Conservation (phyloP, 176 grass and related monocot genomes). For the Musa beccarii region DNA sequence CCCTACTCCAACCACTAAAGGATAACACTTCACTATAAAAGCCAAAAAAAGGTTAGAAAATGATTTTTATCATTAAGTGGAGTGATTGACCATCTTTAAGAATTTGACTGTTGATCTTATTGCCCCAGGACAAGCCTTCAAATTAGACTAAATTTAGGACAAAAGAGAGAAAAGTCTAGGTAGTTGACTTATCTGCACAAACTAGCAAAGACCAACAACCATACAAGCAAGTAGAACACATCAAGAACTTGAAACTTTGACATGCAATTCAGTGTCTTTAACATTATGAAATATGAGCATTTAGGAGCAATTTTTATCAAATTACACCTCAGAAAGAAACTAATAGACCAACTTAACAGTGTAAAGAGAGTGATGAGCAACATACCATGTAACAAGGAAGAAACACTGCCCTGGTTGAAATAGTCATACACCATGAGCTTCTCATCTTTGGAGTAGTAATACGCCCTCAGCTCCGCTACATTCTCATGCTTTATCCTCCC, state of each 20-base stretch:
- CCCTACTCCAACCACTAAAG: background rate
- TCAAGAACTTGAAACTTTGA: background rate
- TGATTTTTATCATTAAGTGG: background rate
- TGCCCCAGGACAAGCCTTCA: background rate
- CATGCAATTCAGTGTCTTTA: background rate
- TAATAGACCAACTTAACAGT: background rate
- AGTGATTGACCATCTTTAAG: background rate
- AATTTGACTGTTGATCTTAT: background rate
- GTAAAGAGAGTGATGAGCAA: background rate
- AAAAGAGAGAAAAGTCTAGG: background rate
- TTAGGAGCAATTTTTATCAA: no score
- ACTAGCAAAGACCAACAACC: background rate
- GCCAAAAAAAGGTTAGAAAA: background rate
- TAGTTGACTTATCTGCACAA: background rate
- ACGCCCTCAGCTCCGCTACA: slow-evolving; percentile 67
- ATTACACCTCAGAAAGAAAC: background rate
- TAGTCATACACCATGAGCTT: slow-evolving; percentile 87
- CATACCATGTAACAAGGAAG: slow-evolving; percentile 75
- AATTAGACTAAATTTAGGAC: background rate
- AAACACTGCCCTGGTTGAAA: slow-evolving; percentile 66
- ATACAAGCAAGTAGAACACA: background rate
- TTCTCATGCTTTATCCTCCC: slow-evolving; percentile 60
- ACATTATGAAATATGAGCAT: no score
- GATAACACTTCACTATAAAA: background rate
- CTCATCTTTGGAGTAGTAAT: slow-evolving; percentile 98